Percentiles rank a stretch among this genome's conserved stretches.
phyloP scores from a whole-genome alignment of 306 rosid species.

The Dryas octopetala region DNA sequence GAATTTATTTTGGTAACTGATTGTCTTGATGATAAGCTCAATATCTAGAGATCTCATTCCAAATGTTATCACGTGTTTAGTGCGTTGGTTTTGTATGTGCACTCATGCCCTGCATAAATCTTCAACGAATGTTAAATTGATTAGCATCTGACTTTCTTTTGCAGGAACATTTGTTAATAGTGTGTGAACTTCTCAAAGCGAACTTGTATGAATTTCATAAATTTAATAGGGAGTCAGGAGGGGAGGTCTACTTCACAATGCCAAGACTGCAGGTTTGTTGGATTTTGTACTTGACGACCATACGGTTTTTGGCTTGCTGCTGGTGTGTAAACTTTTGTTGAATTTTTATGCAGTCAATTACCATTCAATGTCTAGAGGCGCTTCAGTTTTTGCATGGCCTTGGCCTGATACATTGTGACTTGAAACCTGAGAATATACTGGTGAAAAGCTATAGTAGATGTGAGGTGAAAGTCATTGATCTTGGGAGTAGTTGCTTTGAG shows the following conservation, averaged over 20 bases:
- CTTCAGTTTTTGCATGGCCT: conserved; percentile 87
- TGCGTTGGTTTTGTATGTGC: conserved; percentile 6
- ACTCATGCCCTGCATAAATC: not conserved
- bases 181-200: conserved; percentile 97
- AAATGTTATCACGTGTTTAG: not conserved
- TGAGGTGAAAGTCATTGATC: conserved; percentile 99
- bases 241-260: conserved; percentile 99
- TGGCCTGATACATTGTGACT: conserved; percentile 94
- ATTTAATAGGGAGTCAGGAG: conserved; percentile 96
- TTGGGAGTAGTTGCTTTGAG: conserved; percentile 99
- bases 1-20: too few relatives aligned
- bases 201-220: conserved; percentile 95
- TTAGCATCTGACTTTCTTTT: conserved; percentile 18
- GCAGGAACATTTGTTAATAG: conserved; percentile 97
- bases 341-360: conserved; percentile 72
- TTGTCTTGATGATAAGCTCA: too few relatives aligned
- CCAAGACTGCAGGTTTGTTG: conserved; percentile 93
- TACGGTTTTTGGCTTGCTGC: conserved; percentile 15
- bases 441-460: conserved; percentile 98
- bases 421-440: conserved; percentile 97
- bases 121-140: conserved; percentile 1
- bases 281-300: conserved; percentile 17
- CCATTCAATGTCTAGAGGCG: conserved; percentile 97
- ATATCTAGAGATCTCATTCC: too few relatives aligned
- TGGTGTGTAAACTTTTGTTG: conserved; percentile 19